phyloP scores from a whole-genome alignment of 768 basidiomycete species.

The Wakefieldia striispora region DNA sequence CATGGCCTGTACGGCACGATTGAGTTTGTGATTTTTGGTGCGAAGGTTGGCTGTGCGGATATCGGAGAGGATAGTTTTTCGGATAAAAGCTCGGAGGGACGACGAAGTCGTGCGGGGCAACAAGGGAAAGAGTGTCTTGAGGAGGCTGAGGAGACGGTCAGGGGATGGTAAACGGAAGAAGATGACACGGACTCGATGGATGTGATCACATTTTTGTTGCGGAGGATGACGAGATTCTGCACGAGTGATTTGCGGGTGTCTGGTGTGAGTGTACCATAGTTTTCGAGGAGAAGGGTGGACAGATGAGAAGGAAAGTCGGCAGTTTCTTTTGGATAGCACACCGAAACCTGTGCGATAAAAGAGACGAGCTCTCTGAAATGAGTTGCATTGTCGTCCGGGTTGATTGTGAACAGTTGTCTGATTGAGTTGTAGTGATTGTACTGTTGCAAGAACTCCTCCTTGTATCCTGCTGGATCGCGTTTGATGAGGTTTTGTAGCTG shows the following conservation, averaged over 20 bases:
- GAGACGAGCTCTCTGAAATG: slow-evolving; percentile 85
- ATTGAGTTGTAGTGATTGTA: slow-evolving; percentile 93
- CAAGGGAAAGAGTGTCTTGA: slow-evolving; percentile 90
- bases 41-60: slow-evolving; percentile 87
- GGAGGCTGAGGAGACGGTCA: slow-evolving; percentile 51
- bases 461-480: slow-evolving; percentile 84
- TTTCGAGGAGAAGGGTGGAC: slow-evolving; percentile 73
- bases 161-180: neutral
- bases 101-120: slow-evolving; percentile 92
- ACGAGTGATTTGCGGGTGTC: slow-evolving; percentile 85
- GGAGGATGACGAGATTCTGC: slow-evolving; percentile 88
- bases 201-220: slow-evolving; percentile 89
- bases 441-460: slow-evolving; percentile 94
- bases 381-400: slow-evolving; percentile 81
- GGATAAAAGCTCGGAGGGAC: slow-evolving; percentile 78
- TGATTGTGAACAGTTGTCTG: slow-evolving; percentile 78
- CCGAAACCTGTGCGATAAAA: slow-evolving; percentile 80
- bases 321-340: slow-evolving; percentile 89
- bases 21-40: slow-evolving; percentile 92
- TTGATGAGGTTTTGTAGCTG: slow-evolving; percentile 98
- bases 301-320: slow-evolving; percentile 81
- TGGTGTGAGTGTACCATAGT: slow-evolving; percentile 68
- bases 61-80: slow-evolving; percentile 91
- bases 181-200: slow-evolving; percentile 76
- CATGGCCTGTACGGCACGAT: slow-evolving; percentile 93